Evolutionary conservation across 2,329 filamentous ascomycete species (phyloP).

Genomic region (Ophiocordyceps sinensis): DNA sequence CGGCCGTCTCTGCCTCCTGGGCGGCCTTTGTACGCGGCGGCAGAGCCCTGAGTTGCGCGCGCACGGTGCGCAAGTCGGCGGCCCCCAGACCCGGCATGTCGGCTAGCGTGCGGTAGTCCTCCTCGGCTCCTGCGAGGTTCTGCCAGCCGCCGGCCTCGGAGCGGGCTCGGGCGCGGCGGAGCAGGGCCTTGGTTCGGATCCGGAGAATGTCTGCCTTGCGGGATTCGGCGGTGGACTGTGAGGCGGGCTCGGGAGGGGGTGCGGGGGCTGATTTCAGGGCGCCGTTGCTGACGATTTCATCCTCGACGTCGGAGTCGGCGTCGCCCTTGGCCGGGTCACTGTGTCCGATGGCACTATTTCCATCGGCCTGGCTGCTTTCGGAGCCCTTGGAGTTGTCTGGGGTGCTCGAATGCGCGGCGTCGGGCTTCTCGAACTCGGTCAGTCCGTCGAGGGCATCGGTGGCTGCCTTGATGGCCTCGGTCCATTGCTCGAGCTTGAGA

Average conservation of each 20-base stretch:
- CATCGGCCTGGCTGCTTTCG: constrained; percentile 17
- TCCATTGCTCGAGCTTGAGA: constrained; percentile 74
- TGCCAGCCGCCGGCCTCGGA: constrained; percentile 65
- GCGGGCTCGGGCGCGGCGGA: constrained; percentile 62
- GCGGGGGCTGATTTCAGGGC: constrained; percentile 34
- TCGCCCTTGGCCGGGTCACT: constrained; percentile 8
- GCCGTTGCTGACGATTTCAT: constrained; percentile 45
- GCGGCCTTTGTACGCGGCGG: constrained; percentile 59
- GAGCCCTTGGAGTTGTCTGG: constrained; percentile 1
- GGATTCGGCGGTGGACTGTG: constrained; percentile 6
- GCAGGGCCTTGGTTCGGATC: constrained; percentile 69
- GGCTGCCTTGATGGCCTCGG: constrained; percentile 62
- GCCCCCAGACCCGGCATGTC: constrained; percentile 40
- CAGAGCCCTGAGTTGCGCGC: constrained; percentile 48
- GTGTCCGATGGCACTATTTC: constrained; percentile 10
- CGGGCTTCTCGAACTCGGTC: constrained; percentile 38
- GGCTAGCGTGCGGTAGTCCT: constrained; percentile 62
- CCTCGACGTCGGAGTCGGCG: constrained; percentile 30
- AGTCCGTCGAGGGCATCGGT: constrained; percentile 59
- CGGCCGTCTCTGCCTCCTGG: constrained; percentile 74
- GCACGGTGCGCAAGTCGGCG: constrained; percentile 54
- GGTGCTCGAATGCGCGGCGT: constrained; percentile 2
- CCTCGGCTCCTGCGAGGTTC: constrained; percentile 58
- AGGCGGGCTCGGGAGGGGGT: constrained; percentile 4
- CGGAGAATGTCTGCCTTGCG: constrained; percentile 49